Evolutionary conservation across 2,329 filamentous ascomycete genomes (phyloP), one percentile per base, ranked within the genome.

Genomic region (Fusarium albidum): DNA sequence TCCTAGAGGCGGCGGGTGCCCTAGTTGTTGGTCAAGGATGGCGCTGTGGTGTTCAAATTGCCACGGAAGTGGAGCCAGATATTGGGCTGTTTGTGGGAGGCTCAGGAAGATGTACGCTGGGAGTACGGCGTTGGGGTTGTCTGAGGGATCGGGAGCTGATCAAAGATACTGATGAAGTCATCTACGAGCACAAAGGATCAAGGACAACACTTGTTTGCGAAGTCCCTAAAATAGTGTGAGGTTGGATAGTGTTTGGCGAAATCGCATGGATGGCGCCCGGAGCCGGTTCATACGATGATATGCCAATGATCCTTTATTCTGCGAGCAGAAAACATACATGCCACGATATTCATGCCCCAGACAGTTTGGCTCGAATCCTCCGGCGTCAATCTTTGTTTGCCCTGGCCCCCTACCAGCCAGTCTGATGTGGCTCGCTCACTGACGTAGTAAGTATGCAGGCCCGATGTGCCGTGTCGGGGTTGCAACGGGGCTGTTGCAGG

Each of bases 81-180:
- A 43, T 44, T 15, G 33, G 57, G 37, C 45, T 31, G 13, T 37
- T 9, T 31, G 13, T 37, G 8, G 34, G 55, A 42, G 50, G 29
- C 40, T 54, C 48, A 35, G 44, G 32, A 45, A 57, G 37, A 29
- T 61, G 57, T 47, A 61, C 57, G 57, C 57, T 61, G 53, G 49
- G 42, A 41, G 53, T 57, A 58, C 57, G 42, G 44, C 39, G 52
- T 54, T 59, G 54, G 51, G 59, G 64, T 61, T 61, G 64, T 57
- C 62, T 55, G 62, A 33, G 29, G 53, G 51, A 49, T 34, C 38
- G 38, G 21, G 41, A 42, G 25, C 14, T 34, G 48, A 46, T 42
- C 29, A 38, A 50, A 52, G 46, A 55, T 44, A 53, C 41, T 47
- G 45, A 49, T 58, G 37, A 64, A 52, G 58, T 21, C 43, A 21